Evolutionary conservation across 306 rosid genomes (phyloP).

Genomic region (Arachis hypogaea): DNA sequence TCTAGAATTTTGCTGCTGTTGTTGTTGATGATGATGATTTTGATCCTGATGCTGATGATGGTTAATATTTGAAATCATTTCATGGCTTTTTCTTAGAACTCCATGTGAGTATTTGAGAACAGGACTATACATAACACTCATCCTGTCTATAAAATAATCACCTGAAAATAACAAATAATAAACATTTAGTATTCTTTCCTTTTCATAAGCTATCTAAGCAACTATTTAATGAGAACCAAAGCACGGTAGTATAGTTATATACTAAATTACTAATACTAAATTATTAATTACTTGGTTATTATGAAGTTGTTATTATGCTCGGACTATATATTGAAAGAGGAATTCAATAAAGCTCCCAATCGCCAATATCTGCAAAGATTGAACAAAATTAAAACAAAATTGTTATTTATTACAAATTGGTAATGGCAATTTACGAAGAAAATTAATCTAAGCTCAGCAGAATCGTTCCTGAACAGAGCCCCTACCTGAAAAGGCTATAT

Average conservation of each 20-base stretch:
- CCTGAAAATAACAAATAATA: slow-evolving; percentile 24
- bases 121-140: slow-evolving; percentile 63
- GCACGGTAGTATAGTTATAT: not conserved
- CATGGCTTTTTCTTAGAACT: slow-evolving; percentile 57
- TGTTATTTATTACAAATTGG: not conserved
- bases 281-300: not conserved
- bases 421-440: not conserved
- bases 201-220: not conserved
- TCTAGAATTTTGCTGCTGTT: slow-evolving; percentile 51
- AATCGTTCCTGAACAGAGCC: slow-evolving; percentile 33
- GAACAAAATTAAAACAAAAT: not conserved
- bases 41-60: slow-evolving; percentile 35
- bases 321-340: not conserved
- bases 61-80: slow-evolving; percentile 55
- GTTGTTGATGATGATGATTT: slow-evolving; percentile 39
- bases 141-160: slow-evolving; percentile 38
- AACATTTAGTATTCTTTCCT: not conserved
- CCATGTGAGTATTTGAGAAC: slow-evolving; percentile 46
- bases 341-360: not conserved
- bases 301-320: not conserved
- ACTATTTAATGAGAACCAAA: not conserved
- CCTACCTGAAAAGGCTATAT: slow-evolving; percentile 12
- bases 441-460: slow-evolving; percentile 6
- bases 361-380: slow-evolving; percentile 17
- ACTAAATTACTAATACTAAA: not conserved